phyloP scores from a whole-genome alignment of 352 stramenopile genomes.

The Aphanomyces astaci region DNA sequence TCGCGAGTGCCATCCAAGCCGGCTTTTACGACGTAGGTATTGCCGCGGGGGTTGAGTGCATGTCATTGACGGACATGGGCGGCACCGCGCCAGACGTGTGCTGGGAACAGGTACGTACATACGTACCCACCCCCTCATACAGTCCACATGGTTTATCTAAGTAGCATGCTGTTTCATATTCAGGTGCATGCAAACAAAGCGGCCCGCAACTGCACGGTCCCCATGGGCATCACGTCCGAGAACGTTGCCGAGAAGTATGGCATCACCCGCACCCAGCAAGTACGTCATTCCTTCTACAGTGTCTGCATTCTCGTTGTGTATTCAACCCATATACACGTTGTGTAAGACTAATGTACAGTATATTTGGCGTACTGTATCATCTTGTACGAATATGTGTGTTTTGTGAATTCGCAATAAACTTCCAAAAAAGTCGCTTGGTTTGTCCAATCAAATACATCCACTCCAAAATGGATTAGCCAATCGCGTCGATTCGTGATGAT shows the following conservation, averaged over 20 bases:
- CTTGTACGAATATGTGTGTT: no score
- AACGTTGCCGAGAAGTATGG: constrained; percentile 76
- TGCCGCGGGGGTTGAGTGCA: constrained; percentile 79
- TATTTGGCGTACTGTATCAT: no score
- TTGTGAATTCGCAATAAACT: no score
- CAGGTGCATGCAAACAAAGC: constrained; percentile 34
- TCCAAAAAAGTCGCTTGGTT: no score
- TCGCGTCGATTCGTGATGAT: no score
- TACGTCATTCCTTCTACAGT: neutral
- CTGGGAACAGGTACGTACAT: constrained; percentile 48
- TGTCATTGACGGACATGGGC: constrained; percentile 59
- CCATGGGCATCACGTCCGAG: constrained; percentile 83
- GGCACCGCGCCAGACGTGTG: constrained; percentile 46
- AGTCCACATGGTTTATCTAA: constrained; percentile 15
- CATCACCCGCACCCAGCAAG: constrained; percentile 57
- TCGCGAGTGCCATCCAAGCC: constrained; percentile 66
- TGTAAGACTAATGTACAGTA: no score
- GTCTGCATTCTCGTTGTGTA: no score
- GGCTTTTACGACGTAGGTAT: constrained; percentile 83
- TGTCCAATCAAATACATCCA: no score
- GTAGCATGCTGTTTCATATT: neutral
- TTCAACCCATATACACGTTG: no score
- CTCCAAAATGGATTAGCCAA: no score
- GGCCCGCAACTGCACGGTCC: constrained; percentile 74
- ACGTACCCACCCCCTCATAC: constrained; percentile 7